These are phyloP conservation scores for Yarrowia galli DNA, from an alignment of 1,139 yeast species.

Conservation along the genomic window DNA sequence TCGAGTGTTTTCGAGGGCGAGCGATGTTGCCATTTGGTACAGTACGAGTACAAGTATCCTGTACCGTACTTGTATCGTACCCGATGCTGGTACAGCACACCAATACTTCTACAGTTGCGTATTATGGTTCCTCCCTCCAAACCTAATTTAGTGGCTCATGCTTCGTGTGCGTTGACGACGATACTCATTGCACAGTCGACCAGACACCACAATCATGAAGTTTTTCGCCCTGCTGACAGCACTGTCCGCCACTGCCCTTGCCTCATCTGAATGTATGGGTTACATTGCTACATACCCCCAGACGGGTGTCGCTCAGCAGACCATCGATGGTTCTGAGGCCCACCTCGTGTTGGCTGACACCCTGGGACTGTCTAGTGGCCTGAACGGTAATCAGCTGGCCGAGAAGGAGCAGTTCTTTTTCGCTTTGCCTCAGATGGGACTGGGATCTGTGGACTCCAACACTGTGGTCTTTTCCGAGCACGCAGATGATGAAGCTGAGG, in stretches of 20 bases:
- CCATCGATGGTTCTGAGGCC: slow-evolving; percentile 26
- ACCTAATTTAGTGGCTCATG: neutral
- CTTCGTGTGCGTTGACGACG: slow-evolving; percentile 37
- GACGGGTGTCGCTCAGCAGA: slow-evolving; percentile 1
- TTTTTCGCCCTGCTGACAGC: slow-evolving; percentile 27
- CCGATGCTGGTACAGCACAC: no score
- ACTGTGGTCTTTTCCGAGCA: slow-evolving; percentile 18
- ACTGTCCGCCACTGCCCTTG: slow-evolving; percentile 23
- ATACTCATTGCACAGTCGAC: slow-evolving; percentile 6
- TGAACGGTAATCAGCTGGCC: slow-evolving; percentile 27
- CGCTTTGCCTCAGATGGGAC: slow-evolving; percentile 25
- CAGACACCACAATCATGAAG: slow-evolving; percentile 32
- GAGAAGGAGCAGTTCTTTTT: slow-evolving; percentile 36
- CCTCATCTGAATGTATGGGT: slow-evolving; percentile 27
- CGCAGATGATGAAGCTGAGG: neutral
- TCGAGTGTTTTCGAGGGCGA: no score
- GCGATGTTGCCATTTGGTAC: no score
- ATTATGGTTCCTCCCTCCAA: neutral
- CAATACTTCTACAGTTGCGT: neutral
- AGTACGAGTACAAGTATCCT: no score
- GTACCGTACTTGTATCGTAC: no score
- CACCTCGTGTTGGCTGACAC: slow-evolving; percentile 46
- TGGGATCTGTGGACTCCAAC: slow-evolving; percentile 20
- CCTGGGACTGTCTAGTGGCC: slow-evolving; percentile 33
- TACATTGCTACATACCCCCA: slow-evolving; percentile 24